These are phyloP conservation scores for Domatiomyces globalis DNA, from an alignment of 2,329 filamentous ascomycete species.

Conservation along the genomic window DNA sequence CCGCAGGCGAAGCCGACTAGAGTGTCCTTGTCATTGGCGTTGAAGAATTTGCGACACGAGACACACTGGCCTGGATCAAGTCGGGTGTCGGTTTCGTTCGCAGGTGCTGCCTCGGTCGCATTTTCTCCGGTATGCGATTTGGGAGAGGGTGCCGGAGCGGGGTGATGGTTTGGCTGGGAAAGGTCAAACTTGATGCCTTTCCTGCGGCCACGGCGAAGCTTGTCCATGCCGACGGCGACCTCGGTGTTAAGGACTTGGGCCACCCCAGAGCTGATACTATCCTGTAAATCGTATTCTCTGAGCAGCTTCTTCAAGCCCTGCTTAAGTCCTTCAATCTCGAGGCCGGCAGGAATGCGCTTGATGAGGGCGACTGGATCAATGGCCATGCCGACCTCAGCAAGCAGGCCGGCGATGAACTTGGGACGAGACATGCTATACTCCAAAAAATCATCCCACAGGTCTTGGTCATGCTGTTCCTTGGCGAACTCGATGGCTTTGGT, in stretches of 20 bases:
- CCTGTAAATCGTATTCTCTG: slow-evolving; percentile 89
- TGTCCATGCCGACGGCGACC: slow-evolving; percentile 69
- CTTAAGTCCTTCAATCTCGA: slow-evolving; percentile 80
- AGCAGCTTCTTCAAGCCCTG: slow-evolving; percentile 84
- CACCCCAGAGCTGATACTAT: slow-evolving; percentile 80
- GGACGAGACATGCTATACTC: slow-evolving; percentile 98
- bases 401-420: slow-evolving; percentile 75
- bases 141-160: background rate
- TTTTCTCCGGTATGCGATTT: background rate
- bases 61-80: slow-evolving; percentile 10
- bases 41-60: slow-evolving; percentile 11
- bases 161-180: slow-evolving; percentile 1
- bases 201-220: slow-evolving; percentile 62
- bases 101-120: background rate
- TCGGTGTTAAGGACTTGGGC: slow-evolving; percentile 77
- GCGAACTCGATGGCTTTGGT: slow-evolving; percentile 87
- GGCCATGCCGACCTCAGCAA: slow-evolving; percentile 86
- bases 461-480: slow-evolving; percentile 80
- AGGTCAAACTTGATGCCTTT: slow-evolving; percentile 85
- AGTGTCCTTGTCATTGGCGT: slow-evolving; percentile 36
- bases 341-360: slow-evolving; percentile 74
- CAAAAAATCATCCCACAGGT: slow-evolving; percentile 88
- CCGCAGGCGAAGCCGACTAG: slow-evolving; percentile 55
- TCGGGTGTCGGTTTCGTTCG: background rate
- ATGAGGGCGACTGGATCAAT: slow-evolving; percentile 88